Percentiles rank a stretch among this genome's conserved stretches.
Evolutionary conservation across 1,284 basidiomycete genomes (phyloP).

Genomic region (Coriolopsis trogii): DNA sequence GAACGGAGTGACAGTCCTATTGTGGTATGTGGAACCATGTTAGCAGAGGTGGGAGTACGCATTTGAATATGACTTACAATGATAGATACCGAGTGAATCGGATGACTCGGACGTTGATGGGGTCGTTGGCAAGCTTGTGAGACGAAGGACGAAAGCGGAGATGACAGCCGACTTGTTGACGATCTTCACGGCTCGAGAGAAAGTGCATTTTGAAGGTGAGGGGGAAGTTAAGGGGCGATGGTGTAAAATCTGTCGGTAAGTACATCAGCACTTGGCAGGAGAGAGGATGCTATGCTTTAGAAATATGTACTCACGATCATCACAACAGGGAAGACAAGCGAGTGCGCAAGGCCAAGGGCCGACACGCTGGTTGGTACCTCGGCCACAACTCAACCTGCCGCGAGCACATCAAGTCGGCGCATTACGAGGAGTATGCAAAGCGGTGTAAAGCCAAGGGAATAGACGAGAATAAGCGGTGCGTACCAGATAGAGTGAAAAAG

Average conservation of each 20-base stretch:
- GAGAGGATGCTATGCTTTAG: neutral
- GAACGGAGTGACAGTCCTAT: neutral
- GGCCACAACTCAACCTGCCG: conserved; percentile 9
- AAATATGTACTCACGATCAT: too few relatives aligned
- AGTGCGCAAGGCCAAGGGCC: neutral
- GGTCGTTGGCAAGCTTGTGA: neutral
- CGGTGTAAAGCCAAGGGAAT: neutral
- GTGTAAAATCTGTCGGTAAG: neutral
- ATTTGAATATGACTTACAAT: too few relatives aligned
- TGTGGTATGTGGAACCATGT: neutral
- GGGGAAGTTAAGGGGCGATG: neutral
- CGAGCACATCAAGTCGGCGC: conserved; percentile 1
- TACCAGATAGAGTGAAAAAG: neutral
- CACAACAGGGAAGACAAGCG: conserved; percentile 1
- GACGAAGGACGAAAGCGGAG: neutral
- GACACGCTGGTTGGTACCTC: conserved; percentile 2
- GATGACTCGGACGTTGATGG: neutral
- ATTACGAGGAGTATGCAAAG: conserved; percentile 5
- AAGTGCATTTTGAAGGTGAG: neutral
- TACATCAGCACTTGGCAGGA: neutral
- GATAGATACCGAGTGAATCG: neutral
- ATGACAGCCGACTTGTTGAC: neutral
- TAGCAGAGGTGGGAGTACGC: too few relatives aligned
- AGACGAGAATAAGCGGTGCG: neutral
- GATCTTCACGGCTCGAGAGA: neutral